phyloP scores from a whole-genome alignment of 495 filamentous ascomycete species.

The Tuber microsphaerosporum region DNA sequence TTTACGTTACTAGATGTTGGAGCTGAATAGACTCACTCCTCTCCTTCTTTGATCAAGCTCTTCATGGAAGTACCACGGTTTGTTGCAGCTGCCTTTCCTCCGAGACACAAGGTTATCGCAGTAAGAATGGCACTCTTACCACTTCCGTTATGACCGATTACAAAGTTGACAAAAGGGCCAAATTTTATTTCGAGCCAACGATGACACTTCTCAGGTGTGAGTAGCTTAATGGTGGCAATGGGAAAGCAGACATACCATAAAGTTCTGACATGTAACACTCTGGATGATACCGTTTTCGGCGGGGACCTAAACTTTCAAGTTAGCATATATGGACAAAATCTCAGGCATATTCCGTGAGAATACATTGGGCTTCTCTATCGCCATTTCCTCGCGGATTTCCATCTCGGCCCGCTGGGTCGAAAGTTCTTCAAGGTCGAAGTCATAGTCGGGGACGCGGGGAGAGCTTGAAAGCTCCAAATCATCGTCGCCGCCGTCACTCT shows the following conservation, averaged over 20 bases:
- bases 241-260: conserved; percentile 30
- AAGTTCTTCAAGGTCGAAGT: conserved; percentile 31
- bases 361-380: conserved; percentile 28
- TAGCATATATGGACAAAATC: not conserved
- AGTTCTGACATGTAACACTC: conserved; percentile 39
- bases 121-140: conserved; percentile 98
- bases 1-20: conserved; percentile 39
- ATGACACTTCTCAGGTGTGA: conserved; percentile 90
- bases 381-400: conserved; percentile 34
- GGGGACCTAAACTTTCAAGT: conserved; percentile 14
- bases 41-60: conserved; percentile 84
- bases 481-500: not conserved
- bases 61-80: conserved; percentile 89
- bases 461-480: not conserved
- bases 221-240: conserved; percentile 69
- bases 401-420: conserved; percentile 34
- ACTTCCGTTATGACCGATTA: conserved; percentile 94
- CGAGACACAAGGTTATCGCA: conserved; percentile 85
- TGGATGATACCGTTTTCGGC: conserved; percentile 38
- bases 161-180: conserved; percentile 92
- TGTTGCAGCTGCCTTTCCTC: conserved; percentile 89
- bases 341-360: not conserved
- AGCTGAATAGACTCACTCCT: conserved; percentile 52
- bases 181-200: conserved; percentile 67
- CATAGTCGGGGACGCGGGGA: conserved; percentile 8